These are phyloP conservation scores for Ramaria sp. DNA, from an alignment of 768 basidiomycete genomes.

Conservation along the genomic window DNA sequence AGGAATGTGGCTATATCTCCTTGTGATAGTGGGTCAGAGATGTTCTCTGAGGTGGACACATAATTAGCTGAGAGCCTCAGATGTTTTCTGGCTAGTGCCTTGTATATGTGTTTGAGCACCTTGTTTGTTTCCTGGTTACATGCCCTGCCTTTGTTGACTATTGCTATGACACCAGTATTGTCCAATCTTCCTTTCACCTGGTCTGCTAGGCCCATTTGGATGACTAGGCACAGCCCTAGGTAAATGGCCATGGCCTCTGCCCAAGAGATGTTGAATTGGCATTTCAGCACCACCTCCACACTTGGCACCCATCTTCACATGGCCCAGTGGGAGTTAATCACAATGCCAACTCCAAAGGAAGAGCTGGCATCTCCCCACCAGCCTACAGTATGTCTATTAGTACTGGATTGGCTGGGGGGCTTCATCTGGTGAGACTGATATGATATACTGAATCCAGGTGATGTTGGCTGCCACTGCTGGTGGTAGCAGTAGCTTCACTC, in stretches of 20 bases:
- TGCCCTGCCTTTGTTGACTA: slow-evolving; percentile 21
- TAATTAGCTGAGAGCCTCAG: no score
- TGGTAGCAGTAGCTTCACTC: slow-evolving; percentile 11
- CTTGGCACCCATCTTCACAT: slow-evolving; percentile 1
- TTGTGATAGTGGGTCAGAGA: no score
- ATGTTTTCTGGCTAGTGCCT: slow-evolving; percentile 23
- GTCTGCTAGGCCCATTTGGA: no score
- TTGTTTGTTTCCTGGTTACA: slow-evolving; percentile 20
- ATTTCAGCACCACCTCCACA: not conserved
- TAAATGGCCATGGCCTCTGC: no score
- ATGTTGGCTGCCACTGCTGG: slow-evolving; percentile 7
- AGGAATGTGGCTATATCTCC: no score
- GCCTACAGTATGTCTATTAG: slow-evolving; percentile 14
- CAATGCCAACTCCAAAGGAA: no score
- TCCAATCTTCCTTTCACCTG: slow-evolving; percentile 24
- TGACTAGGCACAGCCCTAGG: no score
- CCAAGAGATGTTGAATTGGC: not conserved
- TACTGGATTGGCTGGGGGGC: slow-evolving; percentile 10
- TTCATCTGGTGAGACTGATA: slow-evolving; percentile 13
- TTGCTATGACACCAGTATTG: slow-evolving; percentile 24
- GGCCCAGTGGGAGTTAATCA: slow-evolving; percentile 19
- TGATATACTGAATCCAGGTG: slow-evolving; percentile 13
- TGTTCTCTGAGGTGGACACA: no score
- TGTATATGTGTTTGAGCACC: no score
- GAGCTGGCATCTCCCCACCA: slow-evolving; percentile 30